Evolutionary conservation across 805 yeast genomes (phyloP).

Genomic region (Wickerhamomyces alni): DNA sequence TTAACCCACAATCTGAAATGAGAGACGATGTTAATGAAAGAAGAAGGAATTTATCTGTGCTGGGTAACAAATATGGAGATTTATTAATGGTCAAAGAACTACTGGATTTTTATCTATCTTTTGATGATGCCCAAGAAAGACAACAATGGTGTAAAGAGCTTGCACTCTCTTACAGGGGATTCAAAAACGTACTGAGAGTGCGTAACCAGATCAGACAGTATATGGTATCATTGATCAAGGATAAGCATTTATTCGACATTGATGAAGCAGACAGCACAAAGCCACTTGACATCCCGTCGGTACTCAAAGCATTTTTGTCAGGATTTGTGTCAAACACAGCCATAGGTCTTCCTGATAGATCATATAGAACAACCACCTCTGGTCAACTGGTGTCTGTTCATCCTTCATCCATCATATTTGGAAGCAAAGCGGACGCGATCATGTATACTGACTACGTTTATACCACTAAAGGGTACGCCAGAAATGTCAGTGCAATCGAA

Average conservation of each 20-base stretch:
- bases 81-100: constrained; percentile 76
- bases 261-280: constrained; percentile 18
- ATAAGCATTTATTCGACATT: constrained; percentile 23
- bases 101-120: constrained; percentile 46
- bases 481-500: constrained; percentile 79
- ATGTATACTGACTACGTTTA: constrained; percentile 94
- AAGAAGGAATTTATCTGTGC: constrained; percentile 60
- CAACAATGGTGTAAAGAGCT: constrained; percentile 81
- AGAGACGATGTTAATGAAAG: constrained; percentile 81
- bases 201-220: constrained; percentile 70
- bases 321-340: constrained; percentile 92
- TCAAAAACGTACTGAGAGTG: constrained; percentile 69
- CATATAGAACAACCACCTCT: constrained; percentile 76
- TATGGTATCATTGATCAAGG: constrained; percentile 44
- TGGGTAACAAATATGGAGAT: constrained; percentile 78
- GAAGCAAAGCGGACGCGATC: constrained; percentile 74
- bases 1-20: constrained; percentile 72
- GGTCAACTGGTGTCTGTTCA: constrained; percentile 86
- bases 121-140: constrained; percentile 46
- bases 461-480: constrained; percentile 88
- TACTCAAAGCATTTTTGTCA: constrained; percentile 71
- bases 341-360: constrained; percentile 89
- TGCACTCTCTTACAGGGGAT: constrained; percentile 71
- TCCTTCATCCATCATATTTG: constrained; percentile 86
- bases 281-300: constrained; percentile 45